Base-by-base conservation (phyloP, 441 rosid species). In the Bocquillonia castaneifolia region DNA sequence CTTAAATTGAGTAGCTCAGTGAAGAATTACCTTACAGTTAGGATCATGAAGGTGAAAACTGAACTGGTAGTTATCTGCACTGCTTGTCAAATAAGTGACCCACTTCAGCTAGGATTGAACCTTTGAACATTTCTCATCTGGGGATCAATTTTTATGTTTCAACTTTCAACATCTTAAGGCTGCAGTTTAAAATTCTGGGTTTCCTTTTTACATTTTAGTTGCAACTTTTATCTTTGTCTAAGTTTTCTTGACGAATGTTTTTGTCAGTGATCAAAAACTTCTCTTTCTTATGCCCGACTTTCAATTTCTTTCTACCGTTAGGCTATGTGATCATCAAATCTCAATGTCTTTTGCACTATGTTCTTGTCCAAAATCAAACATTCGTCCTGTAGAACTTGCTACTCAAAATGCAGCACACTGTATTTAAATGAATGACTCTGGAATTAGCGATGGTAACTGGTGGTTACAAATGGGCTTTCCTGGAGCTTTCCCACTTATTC, bases 51-150 rank as follows among this genome's bases (percentile, higher is more conserved):
- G 52, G 39, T 62, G 29, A n/a, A n/a, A 54, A 45, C n/a, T 20
- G 42, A 29, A 59, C 26, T 14, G 42, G 55, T 66, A 50, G 54
- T 65, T 14, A 56, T n/a, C n/a, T n/a, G n/a, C n/a, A n/a, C n/a
- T n/a, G n/a, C 15, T 22, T 20, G 42, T 51, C 36, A 51, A 36
- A 48, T 23, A 26, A 32, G 26, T 63, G 44, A 39, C 52, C 18
- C 36, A 52, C 59, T 62, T 50, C 36, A 50, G 51, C 66, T 67
- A 52, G 9, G 10, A 10, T 42, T 56, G 17, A 26, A 12, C 20
- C 17, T 29, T 31, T 58, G 20, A 20, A 31, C 3, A 34, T 55
- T 51, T 18, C 51, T 25, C 9, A 15, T 64, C 26, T 31, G 37
- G 45, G 39, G n/a, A 26, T 48, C 5, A 15, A n/a, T n/a, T n/a